A percentile compares a stretch with the other conserved stretches of the same genome.
Evolutionary conservation across 306 rosid genomes (phyloP).

Genomic region (Trifolium dubium): DNA sequence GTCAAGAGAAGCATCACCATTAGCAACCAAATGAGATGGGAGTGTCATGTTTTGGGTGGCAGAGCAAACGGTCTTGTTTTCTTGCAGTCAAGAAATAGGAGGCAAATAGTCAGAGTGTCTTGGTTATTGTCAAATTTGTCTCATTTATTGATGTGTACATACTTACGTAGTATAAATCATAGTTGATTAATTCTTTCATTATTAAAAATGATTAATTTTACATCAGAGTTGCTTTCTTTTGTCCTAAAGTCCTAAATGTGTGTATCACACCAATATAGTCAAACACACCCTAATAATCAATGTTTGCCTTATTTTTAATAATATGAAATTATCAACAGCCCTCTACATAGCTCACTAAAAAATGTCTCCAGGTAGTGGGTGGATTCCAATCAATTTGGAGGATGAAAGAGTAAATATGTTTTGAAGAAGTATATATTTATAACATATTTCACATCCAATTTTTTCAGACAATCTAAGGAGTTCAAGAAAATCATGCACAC

Average conservation of each 20-base stretch:
- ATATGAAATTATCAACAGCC: background rate
- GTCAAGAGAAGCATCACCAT: constrained; percentile 54
- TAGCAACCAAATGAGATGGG: constrained; percentile 39
- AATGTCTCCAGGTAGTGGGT: too few species aligned
- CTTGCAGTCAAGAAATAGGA: constrained; percentile 2
- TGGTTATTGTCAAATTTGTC: constrained; percentile 5
- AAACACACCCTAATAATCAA: background rate
- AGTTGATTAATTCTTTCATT: background rate
- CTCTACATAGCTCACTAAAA: too few species aligned
- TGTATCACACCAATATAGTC: background rate
- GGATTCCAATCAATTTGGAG: too few species aligned
- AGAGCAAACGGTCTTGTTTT: constrained; percentile 26
- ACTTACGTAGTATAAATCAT: background rate
- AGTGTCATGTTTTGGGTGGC: constrained; percentile 38
- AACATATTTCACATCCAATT: background rate
- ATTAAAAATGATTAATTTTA: background rate
- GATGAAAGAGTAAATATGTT: background rate
- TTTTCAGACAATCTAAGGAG: background rate
- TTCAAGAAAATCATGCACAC: background rate
- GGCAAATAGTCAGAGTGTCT: background rate
- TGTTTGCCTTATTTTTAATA: background rate
- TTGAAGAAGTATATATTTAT: background rate
- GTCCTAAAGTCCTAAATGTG: background rate
- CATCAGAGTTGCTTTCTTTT: background rate
- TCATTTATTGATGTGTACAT: background rate